These are phyloP conservation scores for Chaetomium globosum DNA, from an alignment of 2,329 filamentous ascomycete genomes.

Conservation along the genomic window DNA sequence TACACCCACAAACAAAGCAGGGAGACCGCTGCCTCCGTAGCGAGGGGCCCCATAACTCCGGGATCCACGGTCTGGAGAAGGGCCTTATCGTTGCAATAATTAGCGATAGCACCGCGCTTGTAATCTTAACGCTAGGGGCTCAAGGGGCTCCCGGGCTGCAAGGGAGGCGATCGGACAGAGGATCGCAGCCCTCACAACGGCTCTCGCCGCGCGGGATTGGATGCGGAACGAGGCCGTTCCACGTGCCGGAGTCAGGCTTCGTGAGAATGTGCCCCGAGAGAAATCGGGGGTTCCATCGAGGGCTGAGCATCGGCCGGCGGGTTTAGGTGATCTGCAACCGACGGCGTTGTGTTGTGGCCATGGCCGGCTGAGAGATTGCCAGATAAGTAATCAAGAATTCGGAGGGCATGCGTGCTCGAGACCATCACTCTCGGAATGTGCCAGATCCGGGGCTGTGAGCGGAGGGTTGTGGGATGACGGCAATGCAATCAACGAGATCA, in stretches of 20 bases:
- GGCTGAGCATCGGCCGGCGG: background rate
- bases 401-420: background rate
- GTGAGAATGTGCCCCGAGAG: background rate
- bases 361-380: background rate
- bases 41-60: background rate
- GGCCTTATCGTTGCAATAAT: constrained; percentile 1
- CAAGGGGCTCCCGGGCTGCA: background rate
- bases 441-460: background rate
- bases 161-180: background rate
- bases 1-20: background rate
- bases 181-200: background rate
- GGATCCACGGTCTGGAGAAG: background rate
- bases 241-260: background rate
- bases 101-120: background rate
- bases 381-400: background rate
- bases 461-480: background rate
- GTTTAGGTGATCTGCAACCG: background rate
- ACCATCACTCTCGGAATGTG: background rate
- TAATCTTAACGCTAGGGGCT: background rate
- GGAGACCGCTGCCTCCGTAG: background rate
- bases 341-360: background rate
- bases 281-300: background rate
- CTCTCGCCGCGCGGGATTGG: background rate
- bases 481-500: background rate
- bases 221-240: background rate